Evolutionary conservation across 2,329 filamentous ascomycete genomes (phyloP), one percentile per base, ranked within the genome.

Genomic region (Stylonectria norvegica): DNA sequence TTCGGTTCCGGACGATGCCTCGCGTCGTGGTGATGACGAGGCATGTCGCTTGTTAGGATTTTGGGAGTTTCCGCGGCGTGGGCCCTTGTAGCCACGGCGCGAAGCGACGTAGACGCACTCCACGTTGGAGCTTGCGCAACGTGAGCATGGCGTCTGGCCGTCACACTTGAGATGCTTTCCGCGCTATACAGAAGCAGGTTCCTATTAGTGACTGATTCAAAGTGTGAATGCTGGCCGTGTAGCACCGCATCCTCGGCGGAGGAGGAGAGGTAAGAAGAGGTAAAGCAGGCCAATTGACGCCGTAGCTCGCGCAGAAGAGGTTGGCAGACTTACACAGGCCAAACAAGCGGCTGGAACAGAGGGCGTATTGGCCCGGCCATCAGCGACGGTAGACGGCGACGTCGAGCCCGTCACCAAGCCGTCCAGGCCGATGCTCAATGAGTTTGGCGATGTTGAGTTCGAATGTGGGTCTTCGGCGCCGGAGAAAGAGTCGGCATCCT

Each of bases 141-240:
- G 79, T 33, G 76, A 73, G 64, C 86, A 90, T 10, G 86, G 85
- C 20, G 66, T 81, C 25, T 70, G 65, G 19, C 84, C 85, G 61
- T 89, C 83, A 59, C 86, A 90, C 60, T 88, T 90, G 34, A 89
- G 72, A 62, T 90, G 86, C 57, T 86, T 80, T 48, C 59, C 67
- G 36, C 78, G 71, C 77, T 81, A 57, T 22, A 18, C 17, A 19
- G 10, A 23, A 18, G 18, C 19, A 22, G 11, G 39, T 43, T 52
- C 25, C 50, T 49, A 12, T 29, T 25, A 20, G 17, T 36, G 20
- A 23, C 17, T 15, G n/a, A n/a, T n/a, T n/a, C n/a, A n/a, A n/a
- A n/a, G n/a, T n/a, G n/a, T n/a, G n/a, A n/a, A n/a, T n/a, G n/a
- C n/a, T n/a, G n/a, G n/a, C n/a, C n/a, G n/a, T n/a, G n/a, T n/a